These are phyloP conservation scores for Solanum paucissectum DNA, from an alignment of 257 asterid species.

Conservation along the genomic window DNA sequence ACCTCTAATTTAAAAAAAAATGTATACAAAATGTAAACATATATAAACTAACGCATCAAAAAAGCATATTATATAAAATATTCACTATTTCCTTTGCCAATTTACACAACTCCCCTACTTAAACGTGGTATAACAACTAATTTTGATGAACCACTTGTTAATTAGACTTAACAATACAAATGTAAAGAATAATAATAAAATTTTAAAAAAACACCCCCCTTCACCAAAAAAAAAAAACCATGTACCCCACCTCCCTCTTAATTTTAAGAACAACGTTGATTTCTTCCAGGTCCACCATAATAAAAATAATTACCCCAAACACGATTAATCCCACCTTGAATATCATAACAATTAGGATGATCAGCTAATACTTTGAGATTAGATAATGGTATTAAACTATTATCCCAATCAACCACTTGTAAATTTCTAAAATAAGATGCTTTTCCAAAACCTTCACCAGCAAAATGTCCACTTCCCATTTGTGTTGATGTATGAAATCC, in stretches of 20 bases:
- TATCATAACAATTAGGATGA: slow-evolving; percentile 39
- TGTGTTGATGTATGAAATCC: slow-evolving; percentile 43
- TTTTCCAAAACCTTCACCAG: slow-evolving; percentile 40
- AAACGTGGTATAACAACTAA: slow-evolving; percentile 14
- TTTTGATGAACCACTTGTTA: slow-evolving; percentile 23
- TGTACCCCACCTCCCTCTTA: too few relatives aligned
- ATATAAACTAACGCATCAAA: not conserved
- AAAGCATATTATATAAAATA: slow-evolving; percentile 26
- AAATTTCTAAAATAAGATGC: slow-evolving; percentile 42
- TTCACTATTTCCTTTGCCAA: slow-evolving; percentile 38
- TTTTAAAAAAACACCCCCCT: not conserved
- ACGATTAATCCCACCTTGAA: slow-evolving; percentile 29
- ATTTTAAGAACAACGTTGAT: slow-evolving; percentile 31
- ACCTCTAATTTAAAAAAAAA: too few relatives aligned
- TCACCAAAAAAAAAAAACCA: not conserved
- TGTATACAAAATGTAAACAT: not conserved
- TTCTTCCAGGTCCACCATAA: slow-evolving; percentile 53
- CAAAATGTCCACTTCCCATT: slow-evolving; percentile 58
- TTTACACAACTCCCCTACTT: slow-evolving; percentile 31
- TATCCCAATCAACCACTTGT: slow-evolving; percentile 46
- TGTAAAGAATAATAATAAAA: slow-evolving; percentile 25
- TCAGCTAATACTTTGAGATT: slow-evolving; percentile 33
- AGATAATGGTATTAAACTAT: slow-evolving; percentile 31
- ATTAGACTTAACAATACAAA: slow-evolving; percentile 22
- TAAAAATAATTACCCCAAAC: slow-evolving; percentile 53